Evolutionary conservation across 805 yeast genomes (phyloP), one percentile per base, ranked within the genome.

Genomic region (Yamadazyma scolyti): DNA sequence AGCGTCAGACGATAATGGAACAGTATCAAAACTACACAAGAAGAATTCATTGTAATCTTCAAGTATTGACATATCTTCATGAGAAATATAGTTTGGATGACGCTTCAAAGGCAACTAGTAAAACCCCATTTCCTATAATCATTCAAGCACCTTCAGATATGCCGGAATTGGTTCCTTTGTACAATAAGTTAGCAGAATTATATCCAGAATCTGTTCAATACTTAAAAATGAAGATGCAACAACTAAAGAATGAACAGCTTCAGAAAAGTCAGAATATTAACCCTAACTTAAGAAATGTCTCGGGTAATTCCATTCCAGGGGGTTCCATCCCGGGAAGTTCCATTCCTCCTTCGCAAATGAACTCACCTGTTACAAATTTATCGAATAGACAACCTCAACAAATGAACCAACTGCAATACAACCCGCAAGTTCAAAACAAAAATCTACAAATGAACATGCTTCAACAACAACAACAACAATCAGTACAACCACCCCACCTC

Each of bases 161-260:
- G 56, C 77, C 79, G 0, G 80, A 73, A 41, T 55, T 75, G 25
- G 55, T 56, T 30, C 68, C 62, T 22, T 59, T 68, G 23, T 75
- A 75, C 47, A 57, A 58, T n/a, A 56, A 61, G 28, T 52, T 70
- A 16, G 72, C 68, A 42, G 68, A 67, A 31, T 46, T 75, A 21
- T 75, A 74, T 39, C 79, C 78, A 0, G 79, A 75, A 37, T 76
- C 77, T 1, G 48, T 67, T n/a, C 69, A 61, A 33, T 58, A 53
- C 28, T 47, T 66, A 31, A 67, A 58, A 38, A 42, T 50, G 50
- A 69, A 54, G 55, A 50, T 64, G 28, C 60, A 58, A 25, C 66
- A 61, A 35, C 52, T 63, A 60, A 53, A 52, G 32, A 55, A 56
- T 25, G 54, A 45, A 29, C 57, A 57, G 30, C 17, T n/a, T n/a